These are phyloP conservation scores for Chlamydomonas sphaeroides DNA, from an alignment of 139 green algal species.

Conservation along the genomic window DNA sequence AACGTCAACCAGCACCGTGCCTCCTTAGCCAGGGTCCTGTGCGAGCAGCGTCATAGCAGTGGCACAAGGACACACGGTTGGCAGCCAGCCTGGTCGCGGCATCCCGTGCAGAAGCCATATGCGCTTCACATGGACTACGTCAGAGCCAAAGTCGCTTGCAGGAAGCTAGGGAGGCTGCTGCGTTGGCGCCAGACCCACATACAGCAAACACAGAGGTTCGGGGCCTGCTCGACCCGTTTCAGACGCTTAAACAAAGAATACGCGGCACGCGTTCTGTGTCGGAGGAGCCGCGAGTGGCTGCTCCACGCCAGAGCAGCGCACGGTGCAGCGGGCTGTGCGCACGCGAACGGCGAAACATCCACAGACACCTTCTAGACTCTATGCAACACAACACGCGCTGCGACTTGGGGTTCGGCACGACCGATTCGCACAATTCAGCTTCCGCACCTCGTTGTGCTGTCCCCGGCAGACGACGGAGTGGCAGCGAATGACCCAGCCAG, in stretches of 20 bases:
- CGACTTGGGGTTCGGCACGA: not conserved
- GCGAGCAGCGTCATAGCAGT: not conserved
- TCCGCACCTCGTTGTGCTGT: conserved; percentile 3
- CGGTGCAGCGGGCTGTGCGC: too few species aligned
- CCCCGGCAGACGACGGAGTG: conserved; percentile 19
- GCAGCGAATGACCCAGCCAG: not conserved
- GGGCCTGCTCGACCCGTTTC: too few species aligned
- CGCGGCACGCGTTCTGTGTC: too few species aligned
- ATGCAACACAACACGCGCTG: not conserved
- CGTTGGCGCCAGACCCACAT: too few species aligned
- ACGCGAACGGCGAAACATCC: not conserved
- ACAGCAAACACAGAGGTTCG: too few species aligned
- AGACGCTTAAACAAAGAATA: too few species aligned
- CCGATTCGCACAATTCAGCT: not conserved
- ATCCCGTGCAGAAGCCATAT: not conserved
- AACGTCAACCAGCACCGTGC: conserved; percentile 27
- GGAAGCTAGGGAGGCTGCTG: too few species aligned
- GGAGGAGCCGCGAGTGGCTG: too few species aligned
- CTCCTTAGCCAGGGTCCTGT: conserved; percentile 35
- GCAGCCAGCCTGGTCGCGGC: not conserved
- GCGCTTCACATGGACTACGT: too few species aligned
- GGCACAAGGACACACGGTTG: not conserved
- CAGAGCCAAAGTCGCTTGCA: too few species aligned
- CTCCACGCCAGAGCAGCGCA: too few species aligned
- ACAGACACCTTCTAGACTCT: not conserved